Evolutionary conservation across 179 eudicot genomes (phyloP).

Genomic region (Nepenthes alata): DNA sequence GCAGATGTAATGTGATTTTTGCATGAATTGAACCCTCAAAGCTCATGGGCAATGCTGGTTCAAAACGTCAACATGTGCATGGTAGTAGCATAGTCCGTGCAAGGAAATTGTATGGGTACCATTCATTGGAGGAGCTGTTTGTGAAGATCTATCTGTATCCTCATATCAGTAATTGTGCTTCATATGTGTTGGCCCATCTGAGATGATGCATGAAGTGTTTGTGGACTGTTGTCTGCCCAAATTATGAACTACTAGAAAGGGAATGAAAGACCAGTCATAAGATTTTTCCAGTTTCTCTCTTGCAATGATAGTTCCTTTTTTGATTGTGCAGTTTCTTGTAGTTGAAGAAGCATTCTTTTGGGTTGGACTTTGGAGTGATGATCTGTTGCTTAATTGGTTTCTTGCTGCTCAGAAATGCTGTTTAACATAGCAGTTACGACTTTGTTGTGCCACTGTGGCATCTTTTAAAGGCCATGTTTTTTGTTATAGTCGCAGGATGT

Average conservation of each 20-base stretch:
- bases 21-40: slow-evolving; percentile 16
- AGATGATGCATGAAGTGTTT: neutral
- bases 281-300: too few relatives aligned
- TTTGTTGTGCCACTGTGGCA: too few relatives aligned
- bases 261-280: too few relatives aligned
- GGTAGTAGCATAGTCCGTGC: slow-evolving; percentile 76
- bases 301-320: too few relatives aligned
- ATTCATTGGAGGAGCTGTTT: slow-evolving; percentile 72
- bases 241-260: neutral
- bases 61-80: slow-evolving; percentile 92
- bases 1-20: slow-evolving; percentile 9
- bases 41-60: slow-evolving; percentile 76
- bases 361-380: too few relatives aligned
- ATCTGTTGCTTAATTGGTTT: too few relatives aligned
- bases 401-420: too few relatives aligned
- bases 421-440: too few relatives aligned
- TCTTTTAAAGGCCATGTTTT: too few relatives aligned
- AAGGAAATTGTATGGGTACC: slow-evolving; percentile 74
- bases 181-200: neutral
- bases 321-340: too few relatives aligned
- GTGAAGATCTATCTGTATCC: slow-evolving; percentile 95
- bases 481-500: too few relatives aligned
- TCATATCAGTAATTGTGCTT: slow-evolving; percentile 1
- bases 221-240: neutral
- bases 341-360: too few relatives aligned